These are phyloP conservation scores for Esteya vermicola DNA, from an alignment of 2,329 filamentous ascomycete genomes.

Conservation along the genomic window DNA sequence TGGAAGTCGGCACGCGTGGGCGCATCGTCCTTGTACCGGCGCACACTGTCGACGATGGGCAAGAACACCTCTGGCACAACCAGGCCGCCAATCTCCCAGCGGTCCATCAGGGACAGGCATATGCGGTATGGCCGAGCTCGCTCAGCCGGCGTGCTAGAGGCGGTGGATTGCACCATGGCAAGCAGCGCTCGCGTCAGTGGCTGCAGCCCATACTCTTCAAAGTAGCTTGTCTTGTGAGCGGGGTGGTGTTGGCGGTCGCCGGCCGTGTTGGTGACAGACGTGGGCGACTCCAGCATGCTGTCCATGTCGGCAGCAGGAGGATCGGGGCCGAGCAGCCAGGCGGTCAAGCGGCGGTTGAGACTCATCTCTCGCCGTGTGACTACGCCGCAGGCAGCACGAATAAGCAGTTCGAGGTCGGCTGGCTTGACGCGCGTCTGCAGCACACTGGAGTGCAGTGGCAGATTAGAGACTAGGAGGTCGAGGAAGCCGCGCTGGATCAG, in stretches of 20 bases:
- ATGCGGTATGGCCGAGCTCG: constrained; percentile 78
- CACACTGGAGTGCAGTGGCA: constrained; percentile 72
- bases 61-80: constrained; percentile 83
- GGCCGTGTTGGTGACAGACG: no score
- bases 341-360: constrained; percentile 85
- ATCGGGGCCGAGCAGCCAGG: constrained; percentile 82
- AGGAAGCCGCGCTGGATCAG: constrained; percentile 90
- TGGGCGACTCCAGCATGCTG: constrained; percentile 27
- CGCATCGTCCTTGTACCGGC: constrained; percentile 54
- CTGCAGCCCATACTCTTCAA: constrained; percentile 63
- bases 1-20: constrained; percentile 56
- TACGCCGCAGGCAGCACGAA: constrained; percentile 73
- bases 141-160: constrained; percentile 36
- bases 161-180: constrained; percentile 51
- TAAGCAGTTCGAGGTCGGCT: constrained; percentile 66
- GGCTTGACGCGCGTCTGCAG: constrained; percentile 60
- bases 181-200: constrained; percentile 62
- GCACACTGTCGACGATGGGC: constrained; percentile 68
- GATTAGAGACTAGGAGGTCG: constrained; percentile 77
- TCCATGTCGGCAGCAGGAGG: constrained; percentile 17
- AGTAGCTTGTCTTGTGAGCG: constrained; percentile 59
- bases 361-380: constrained; percentile 92
- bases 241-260: constrained; percentile 22
- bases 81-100: constrained; percentile 89
- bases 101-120: constrained; percentile 90